phyloP scores from a whole-genome alignment of 192 early-diverging fungal species.

The Pilaira anomala region DNA sequence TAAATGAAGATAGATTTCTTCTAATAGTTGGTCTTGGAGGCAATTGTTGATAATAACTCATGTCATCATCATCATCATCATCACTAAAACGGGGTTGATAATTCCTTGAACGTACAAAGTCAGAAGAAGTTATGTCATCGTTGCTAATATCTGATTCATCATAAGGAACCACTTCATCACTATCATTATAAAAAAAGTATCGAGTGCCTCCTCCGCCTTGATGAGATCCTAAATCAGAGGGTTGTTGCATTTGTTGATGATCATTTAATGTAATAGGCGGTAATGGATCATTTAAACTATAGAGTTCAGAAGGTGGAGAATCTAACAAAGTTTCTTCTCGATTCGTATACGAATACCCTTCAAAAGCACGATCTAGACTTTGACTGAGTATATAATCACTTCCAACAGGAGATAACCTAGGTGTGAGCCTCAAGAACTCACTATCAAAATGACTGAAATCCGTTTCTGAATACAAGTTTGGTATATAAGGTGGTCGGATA shows the following conservation, averaged over 20 bases:
- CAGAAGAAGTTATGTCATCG: slow-evolving; percentile 3
- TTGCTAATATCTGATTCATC: neutral
- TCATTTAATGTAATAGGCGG: neutral
- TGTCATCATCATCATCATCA: neutral
- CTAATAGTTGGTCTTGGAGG: neutral
- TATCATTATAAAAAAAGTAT: slow-evolving; percentile 2
- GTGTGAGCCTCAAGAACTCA: slow-evolving; percentile 47
- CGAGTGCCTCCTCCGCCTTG: neutral
- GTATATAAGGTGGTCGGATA: slow-evolving; percentile 64
- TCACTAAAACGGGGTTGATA: neutral
- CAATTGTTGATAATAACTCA: neutral
- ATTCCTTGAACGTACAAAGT: neutral
- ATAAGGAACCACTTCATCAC: neutral
- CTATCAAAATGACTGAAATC: slow-evolving; percentile 57
- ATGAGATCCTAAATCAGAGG: too few relatives aligned
- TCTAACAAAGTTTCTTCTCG: neutral
- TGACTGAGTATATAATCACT: slow-evolving; percentile 10
- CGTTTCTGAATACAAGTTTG: slow-evolving; percentile 46
- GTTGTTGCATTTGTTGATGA: neutral
- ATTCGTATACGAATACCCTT: slow-evolving; percentile 29
- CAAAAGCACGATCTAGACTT: slow-evolving; percentile 16
- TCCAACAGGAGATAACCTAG: slow-evolving; percentile 32
- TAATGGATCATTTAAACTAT: neutral
- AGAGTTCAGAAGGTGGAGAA: neutral
- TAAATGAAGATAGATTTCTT: too few relatives aligned